Evolutionary conservation across 352 stramenopile genomes (phyloP), one percentile per base, ranked within the genome.

Genomic region (Pythium insidiosum): DNA sequence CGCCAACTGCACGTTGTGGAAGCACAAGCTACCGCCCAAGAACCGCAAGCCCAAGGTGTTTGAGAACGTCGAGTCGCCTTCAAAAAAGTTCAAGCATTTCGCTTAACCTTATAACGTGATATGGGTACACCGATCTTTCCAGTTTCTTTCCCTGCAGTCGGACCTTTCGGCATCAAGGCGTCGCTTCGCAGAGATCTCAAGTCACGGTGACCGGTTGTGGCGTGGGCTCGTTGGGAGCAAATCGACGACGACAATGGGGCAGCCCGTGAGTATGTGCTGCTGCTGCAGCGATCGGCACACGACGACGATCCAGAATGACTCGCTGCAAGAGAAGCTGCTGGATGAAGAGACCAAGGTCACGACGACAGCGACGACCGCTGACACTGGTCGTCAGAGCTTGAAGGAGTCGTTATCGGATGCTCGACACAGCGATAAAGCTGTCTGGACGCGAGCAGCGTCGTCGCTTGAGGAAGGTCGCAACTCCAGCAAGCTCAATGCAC

Each of bases 1-100:
- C 38, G 78, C 78, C 24, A 91, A 91, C 57, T 91, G 75, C 53
- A 91, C 78, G 15, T 56, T 91, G 7, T 91, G 78, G 78, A 91
- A 91, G 40, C 78, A 91, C 59, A 85, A 88, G 42, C 57, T 91
- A 15, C 78, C 75, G 21, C 75, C 78, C n/a, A 91, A 91, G 65
- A 87, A 78, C 43, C 67, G 75, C 56, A 88, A 91, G 45, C 63
- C 71, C 44, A 86, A 86, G 42, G 28, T 84, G 28, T 47, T 73
- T 18, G 73, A 88, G 19, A 72, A 84, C 39, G 61, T 84, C n/a
- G 76, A 91, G 56, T 91, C 79, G 33, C 79, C 79, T 7, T 84
- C 79, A 12, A 91, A 91, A 61, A 88, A 89, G 39, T 57, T 88
- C 33, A 86, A 84, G 47, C 63, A 89, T 45, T 88, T 88, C 58